Base-by-base conservation (phyloP, 2,329 filamentous ascomycete species). In the Sporothrix curviconia region DNA sequence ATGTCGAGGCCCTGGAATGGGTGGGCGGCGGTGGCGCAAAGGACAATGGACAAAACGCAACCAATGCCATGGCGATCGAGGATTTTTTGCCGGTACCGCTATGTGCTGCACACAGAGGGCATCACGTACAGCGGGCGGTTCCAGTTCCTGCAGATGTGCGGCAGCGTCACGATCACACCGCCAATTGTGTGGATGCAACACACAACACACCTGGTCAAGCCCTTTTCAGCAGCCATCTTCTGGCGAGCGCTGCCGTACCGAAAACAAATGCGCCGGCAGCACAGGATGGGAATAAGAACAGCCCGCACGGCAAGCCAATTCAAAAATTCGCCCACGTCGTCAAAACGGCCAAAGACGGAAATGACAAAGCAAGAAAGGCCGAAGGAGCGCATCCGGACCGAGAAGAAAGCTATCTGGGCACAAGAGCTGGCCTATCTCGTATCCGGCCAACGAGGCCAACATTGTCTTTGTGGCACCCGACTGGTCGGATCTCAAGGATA, bases 31-130 rank as follows among this genome's bases (percentile, higher is more conserved):
- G 58, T 7, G 47, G 37, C 6, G 43, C 24, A n/a, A 24, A 49
- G 14, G 19, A 14, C 53, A 61, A 46, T 7, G 62, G 58, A 8
- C 67, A 66, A 25, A 67, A 67, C 17, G 58, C 71, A 57, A 70
- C 71, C 14, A 81, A 81, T 67, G 72, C 72, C 8, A 62, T 81
- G 9, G 60, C 63, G 8, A 76, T 81, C 62, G 72, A 77, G 60
- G 77, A 77, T 47, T 81, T 78, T 61, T 78, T n/a, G 76, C 66
- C 67, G 67, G 24, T 74, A 76, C 63, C 73, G 72, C 44, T 78
- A 77, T 64, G 66, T 78, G 52, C 65, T 78, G 14, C 72, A 78
- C 62, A 78, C 76, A 0, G 76, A 78, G 65, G 76, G 76, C 8
- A 68, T 78, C 17, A 74, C 74, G 8, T 78, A 78, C 65, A 76